Base-by-base conservation (phyloP, 257 asterid species). In the Solanum ahanhuiri region DNA sequence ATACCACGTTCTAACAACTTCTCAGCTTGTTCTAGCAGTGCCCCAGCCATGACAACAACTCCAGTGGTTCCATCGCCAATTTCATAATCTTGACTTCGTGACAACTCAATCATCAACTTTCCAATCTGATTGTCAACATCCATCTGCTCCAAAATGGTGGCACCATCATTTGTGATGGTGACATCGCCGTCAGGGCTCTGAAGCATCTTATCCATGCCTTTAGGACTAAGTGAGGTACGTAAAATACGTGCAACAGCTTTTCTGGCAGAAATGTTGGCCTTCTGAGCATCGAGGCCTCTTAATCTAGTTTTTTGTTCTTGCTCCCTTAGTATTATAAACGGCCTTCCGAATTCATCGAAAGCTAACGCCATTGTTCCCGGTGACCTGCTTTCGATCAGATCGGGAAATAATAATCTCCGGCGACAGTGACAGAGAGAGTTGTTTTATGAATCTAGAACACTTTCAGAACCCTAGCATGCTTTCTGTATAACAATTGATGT, bases 41-140 rank as follows among this genome's bases (percentile, higher is more conserved):
- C 90, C 88, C 99, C 99, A 23, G 99, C 99, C 99, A 95, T 89
- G 81, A 96, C 99, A 87, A 96, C 99, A 60, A 96, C 98, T 75
- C 99, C 99, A 45, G 99, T 96, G 28, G 99, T 96, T 82, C 99
- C 99, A 83, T 96, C 99, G 33, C 99, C 98, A 83, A 96, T 95
- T 89, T 96, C 99, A 87, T 96, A 96, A 88, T 96, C 99, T 86
- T 96, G 99, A 91, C 99, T 96, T 63, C 93, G 87, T 43, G 99
- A 96, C 90, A 96, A 83, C 84, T 96, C 98, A 88, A 96, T 98
- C 99, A 96, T 96, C 87, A 96, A 95, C 90, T 96, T 96, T 12
- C 95, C 98, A 89, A 96, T 96, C 87, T 96, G 99, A 89, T 93
- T 96, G 93, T 93, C 98, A 23, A 96, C 98, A 48, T 95, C 99